A percentile compares a stretch with the other conserved stretches of the same genome.
phyloP scores from a whole-genome alignment of 2,329 filamentous ascomycete species.

The Aureobasidium uvarum region DNA sequence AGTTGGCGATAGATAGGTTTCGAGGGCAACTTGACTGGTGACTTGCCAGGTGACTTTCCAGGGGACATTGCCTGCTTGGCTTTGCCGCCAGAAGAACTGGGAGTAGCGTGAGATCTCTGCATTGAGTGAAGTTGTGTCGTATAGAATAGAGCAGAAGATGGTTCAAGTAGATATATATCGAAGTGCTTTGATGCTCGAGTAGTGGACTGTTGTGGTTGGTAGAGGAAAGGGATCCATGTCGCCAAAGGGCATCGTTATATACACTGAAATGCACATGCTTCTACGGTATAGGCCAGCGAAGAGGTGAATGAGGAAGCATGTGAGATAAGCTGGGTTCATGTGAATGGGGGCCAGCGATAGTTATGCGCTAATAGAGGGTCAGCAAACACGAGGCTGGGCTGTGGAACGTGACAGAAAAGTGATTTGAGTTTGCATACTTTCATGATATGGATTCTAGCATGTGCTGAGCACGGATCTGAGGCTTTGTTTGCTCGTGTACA shows the following conservation, averaged over 20 bases:
- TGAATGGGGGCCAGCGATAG: not conserved
- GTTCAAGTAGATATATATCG: not conserved
- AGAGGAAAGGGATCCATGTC: not conserved
- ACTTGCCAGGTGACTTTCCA: not conserved
- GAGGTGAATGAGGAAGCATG: not conserved
- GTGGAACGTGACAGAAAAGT: conserved; percentile 12
- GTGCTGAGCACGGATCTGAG: not conserved
- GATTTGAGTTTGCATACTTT: conserved; percentile 4
- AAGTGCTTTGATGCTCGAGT: not conserved
- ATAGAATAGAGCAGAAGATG: not conserved
- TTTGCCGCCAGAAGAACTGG: not conserved
- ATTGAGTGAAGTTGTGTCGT: not conserved
- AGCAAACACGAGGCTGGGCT: not conserved
- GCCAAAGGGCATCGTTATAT: not conserved
- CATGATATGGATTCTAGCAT: not conserved
- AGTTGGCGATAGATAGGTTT: not conserved
- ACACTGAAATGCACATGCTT: not conserved
- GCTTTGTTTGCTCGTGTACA: conserved; percentile 6
- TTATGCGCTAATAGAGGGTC: not conserved
- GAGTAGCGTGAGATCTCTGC: not conserved
- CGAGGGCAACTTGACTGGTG: not conserved
- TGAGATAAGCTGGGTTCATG: not conserved
- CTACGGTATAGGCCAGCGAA: not conserved
- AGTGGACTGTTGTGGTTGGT: not conserved
- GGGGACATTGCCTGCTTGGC: not conserved